A percentile compares a stretch with the other conserved stretches of the same genome.
These are phyloP conservation scores for Schoenoplectus tabernaemontani DNA, from an alignment of 202 grass and related monocot genomes.

Conservation along the genomic window DNA sequence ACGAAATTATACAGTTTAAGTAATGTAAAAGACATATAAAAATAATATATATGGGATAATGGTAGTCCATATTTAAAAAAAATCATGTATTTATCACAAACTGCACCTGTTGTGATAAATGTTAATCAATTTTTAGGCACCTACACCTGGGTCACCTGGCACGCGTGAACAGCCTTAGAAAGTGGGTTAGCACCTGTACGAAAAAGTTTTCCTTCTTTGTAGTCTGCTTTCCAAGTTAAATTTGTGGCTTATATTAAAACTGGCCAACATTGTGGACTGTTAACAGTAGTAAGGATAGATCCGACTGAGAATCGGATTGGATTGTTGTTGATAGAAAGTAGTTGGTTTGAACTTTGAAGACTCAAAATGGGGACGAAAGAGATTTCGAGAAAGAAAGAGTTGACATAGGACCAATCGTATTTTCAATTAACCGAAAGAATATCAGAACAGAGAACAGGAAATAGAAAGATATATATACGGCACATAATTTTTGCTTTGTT, in stretches of 20 bases:
- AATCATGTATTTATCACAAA: no score
- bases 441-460: not conserved
- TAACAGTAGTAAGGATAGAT: constrained; percentile 5
- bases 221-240: constrained; percentile 4
- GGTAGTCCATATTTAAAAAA: no score
- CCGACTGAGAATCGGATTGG: not conserved
- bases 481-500: no score
- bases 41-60: no score
- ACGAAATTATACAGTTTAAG: no score
- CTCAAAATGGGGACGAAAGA: not conserved
- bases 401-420: not conserved
- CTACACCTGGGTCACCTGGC: no score
- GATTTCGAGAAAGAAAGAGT: not conserved
- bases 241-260: constrained; percentile 12
- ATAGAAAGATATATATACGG: no score
- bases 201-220: not conserved
- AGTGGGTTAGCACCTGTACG: constrained; percentile 5
- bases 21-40: no score
- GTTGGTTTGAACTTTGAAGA: not conserved
- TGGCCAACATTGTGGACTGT: not conserved
- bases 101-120: not conserved
- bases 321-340: constrained; percentile 6
- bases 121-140: not conserved
- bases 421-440: not conserved
- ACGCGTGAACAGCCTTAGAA: constrained; percentile 2